Evolutionary conservation across 2,329 filamentous ascomycete species (phyloP), one percentile per base, ranked within the genome.

Genomic region (Arthrobotrys musiformis): DNA sequence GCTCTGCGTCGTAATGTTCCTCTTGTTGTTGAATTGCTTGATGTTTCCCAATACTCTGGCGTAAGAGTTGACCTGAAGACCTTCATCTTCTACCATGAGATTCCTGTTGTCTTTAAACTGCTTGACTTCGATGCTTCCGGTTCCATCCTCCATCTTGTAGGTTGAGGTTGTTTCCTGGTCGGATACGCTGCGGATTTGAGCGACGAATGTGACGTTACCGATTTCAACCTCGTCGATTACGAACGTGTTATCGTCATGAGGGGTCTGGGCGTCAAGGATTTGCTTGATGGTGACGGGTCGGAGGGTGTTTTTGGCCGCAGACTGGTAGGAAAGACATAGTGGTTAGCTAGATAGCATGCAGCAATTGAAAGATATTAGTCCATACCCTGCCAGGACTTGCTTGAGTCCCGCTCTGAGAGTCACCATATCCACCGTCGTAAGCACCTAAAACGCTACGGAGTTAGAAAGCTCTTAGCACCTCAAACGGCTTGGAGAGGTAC

Each of bases 271-370:
- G 79, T 96, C 93, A 82, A 94, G 86, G 72, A 97, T 88, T 85
- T 99, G 95, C 84, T 97, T 97, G 85, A 98, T 93, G 9, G 95
- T 99, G 54, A 97, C 92, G 0, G 95, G 94, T 50, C 95, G 92
- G 63, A 99, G 88, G 19, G 93, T 94, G 81, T 97, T 79, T 50
- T 64, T 75, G 37, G 42, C 35, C 63, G 79, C 50, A 50, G 76
- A 56, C 78, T 68, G 9, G 2, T 24, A 4, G 30, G 15, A 24
- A 46, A 11, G 17, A 42, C 1, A 28, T 22, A 19, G 26, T 8
- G 8, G 48, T 72, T 54, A 58, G 58, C 30, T 8, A 61, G 33
- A 22, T 22, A 15, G 26, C 26, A 15, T 35, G 13, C 15, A 17
- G 24, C 8, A 26, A 22, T 35, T 50, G 19, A 19, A 37, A 42